Percentiles rank a stretch among this genome's conserved stretches.
These are phyloP conservation scores for Cladosporium halotolerans DNA, from an alignment of 2,329 filamentous ascomycete genomes.

Conservation along the genomic window DNA sequence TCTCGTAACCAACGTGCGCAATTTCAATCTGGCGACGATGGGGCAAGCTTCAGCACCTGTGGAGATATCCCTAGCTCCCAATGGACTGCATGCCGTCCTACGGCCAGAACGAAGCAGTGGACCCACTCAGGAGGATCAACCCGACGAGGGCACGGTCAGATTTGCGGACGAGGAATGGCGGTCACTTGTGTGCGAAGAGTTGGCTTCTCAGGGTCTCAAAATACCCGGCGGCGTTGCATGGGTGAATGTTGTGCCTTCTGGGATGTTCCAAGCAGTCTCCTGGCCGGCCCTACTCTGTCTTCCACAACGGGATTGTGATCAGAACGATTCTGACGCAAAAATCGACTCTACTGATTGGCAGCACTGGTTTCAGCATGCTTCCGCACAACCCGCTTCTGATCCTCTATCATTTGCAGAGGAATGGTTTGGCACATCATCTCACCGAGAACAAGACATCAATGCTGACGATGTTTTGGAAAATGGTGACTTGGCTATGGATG, in stretches of 20 bases:
- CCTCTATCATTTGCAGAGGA: slow-evolving; percentile 23
- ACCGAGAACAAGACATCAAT: slow-evolving; percentile 18
- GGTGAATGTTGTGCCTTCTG: slow-evolving; percentile 6
- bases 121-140: slow-evolving; percentile 2
- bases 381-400: slow-evolving; percentile 24
- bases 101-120: slow-evolving; percentile 10
- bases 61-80: neutral
- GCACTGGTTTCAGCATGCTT: slow-evolving; percentile 18
- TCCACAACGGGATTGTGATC: neutral
- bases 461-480: neutral
- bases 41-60: no score
- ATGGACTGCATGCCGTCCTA: neutral
- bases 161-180: no score
- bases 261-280: slow-evolving; percentile 7
- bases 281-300: slow-evolving; percentile 25
- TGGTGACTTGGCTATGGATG: neutral
- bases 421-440: slow-evolving; percentile 20
- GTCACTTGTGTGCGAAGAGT: neutral
- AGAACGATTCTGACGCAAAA: no score
- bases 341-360: slow-evolving; percentile 16
- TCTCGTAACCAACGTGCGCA: slow-evolving; percentile 3
- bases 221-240: neutral
- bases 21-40: slow-evolving; percentile 2
- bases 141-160: neutral
- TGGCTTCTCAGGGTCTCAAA: slow-evolving; percentile 14